Evolutionary conservation across 768 basidiomycete genomes (phyloP).

Genomic region (Podaxis sp.): DNA sequence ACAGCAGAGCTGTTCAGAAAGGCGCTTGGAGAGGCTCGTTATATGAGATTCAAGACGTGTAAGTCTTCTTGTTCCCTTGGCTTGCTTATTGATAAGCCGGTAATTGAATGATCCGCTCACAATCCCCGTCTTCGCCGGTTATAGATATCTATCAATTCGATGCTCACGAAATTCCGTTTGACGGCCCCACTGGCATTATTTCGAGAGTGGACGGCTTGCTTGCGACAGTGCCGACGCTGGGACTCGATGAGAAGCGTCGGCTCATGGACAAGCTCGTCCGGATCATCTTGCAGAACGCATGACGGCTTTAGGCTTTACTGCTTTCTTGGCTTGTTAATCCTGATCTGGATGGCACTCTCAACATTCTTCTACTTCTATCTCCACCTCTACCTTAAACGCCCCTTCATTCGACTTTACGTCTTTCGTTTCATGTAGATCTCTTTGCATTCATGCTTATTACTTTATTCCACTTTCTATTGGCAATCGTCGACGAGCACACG

Average conservation of each 20-base stretch:
- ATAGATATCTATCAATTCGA: constrained; percentile 74
- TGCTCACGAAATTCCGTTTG: constrained; percentile 68
- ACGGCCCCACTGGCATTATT: constrained; percentile 70
- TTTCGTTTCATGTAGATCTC: background rate
- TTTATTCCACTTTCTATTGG: background rate
- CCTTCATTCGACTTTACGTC: background rate
- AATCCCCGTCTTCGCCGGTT: constrained; percentile 1
- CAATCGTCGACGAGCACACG: background rate
- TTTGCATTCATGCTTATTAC: background rate
- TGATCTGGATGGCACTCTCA: background rate
- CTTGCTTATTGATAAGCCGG: background rate
- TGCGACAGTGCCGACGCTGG: constrained; percentile 40
- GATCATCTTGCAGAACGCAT: constrained; percentile 53
- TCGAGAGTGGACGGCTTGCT: constrained; percentile 58
- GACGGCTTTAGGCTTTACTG: constrained; percentile 6
- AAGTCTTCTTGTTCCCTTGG: constrained; percentile 23
- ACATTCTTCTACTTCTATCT: background rate
- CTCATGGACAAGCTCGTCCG: constrained; percentile 58
- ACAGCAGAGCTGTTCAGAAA: constrained; percentile 44
- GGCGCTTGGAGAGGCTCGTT: constrained; percentile 42
- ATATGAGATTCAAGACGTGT: constrained; percentile 61
- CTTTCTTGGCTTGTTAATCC: background rate
- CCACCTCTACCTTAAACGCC: background rate
- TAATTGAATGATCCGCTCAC: background rate
- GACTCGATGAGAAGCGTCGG: constrained; percentile 40